phyloP scores from a whole-genome alignment of 345 rosid genomes.

The Linum lewisii region DNA sequence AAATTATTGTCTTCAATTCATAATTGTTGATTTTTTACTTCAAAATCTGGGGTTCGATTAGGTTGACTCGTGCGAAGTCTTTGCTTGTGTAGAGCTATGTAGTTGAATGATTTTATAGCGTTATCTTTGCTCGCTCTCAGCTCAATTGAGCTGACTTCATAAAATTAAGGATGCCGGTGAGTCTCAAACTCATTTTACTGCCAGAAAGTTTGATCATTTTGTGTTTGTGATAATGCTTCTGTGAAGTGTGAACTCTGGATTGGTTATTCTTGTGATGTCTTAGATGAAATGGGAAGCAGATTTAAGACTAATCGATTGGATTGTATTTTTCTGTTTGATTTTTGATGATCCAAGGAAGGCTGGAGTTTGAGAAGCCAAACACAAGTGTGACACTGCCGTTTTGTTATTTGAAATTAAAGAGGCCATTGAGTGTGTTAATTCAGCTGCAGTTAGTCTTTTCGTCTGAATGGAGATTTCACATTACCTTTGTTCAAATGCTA shows the following conservation, averaged over 20 bases:
- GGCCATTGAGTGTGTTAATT: not conserved
- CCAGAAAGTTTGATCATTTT: not conserved
- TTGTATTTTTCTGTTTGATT: not conserved
- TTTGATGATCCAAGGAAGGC: not conserved
- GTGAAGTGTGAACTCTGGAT: constrained; percentile 3
- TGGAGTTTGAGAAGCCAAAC: not conserved
- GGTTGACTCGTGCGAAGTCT: constrained; percentile 3
- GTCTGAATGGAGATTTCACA: not conserved
- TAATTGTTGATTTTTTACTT: constrained; percentile 1
- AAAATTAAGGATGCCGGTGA: no score
- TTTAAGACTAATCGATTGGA: not conserved
- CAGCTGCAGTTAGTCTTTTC: not conserved
- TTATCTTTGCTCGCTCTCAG: not conserved
- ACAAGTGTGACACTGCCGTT: not conserved
- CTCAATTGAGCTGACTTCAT: not conserved
- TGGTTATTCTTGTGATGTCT: not conserved
- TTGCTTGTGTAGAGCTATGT: not conserved
- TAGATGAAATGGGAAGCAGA: no score
- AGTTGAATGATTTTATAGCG: constrained; percentile 2
- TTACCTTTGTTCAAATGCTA: not conserved
- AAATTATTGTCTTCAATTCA: constrained; percentile 1
- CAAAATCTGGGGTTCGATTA: not conserved
- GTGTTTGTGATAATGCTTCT: constrained; percentile 22
- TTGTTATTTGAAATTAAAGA: not conserved
- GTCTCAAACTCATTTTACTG: not conserved